Evolutionary conservation across 1,139 yeast species (phyloP), one percentile per base, ranked within the genome.

Genomic region (Taiozyma sp.): DNA sequence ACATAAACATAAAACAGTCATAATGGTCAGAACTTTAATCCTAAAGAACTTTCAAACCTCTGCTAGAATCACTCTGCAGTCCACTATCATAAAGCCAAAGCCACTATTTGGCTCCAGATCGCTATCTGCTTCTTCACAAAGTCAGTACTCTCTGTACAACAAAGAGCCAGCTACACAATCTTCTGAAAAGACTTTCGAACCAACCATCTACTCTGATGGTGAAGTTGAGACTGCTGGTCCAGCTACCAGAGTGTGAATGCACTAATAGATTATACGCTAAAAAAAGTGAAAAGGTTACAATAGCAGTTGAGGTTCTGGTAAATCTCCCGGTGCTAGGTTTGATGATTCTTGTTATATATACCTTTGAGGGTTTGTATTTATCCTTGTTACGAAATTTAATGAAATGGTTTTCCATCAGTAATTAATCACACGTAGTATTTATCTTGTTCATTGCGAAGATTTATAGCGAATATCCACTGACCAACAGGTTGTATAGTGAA

Each of bases 171-270:
- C 48, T 44, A 47, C 42, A 16, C 47, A 48, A 9, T 34, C 55
- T 4, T 47, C 54, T 13, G 34, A 51, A 9, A 28, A 37, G 9
- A 14, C 40, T 16, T 47, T 50, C 10, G 52, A 53, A 43, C 65
- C 63, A 50, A 60, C 62, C 11, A 56, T 62, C 45, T 62, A 58
- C 51, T 60, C 63, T 30, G 65, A 61, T 41, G 64, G 61, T 37
- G 64, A 62, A 54, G 63, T 62, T 43, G 65, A 62, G 50, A 62
- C 64, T 42, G 64, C 62, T 30, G 62, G 62, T 47, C 65, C 65
- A 34, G 51, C 53, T 39, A 57, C 57, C 47, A 62, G 63, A 50
- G 53, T 60, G 40, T 61, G 42, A 47, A 9, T 37, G 14, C 5
- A 19, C 24, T 19, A 16, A 22, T 11, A 37, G 11, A 37, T 37